phyloP scores from a whole-genome alignment of 2,329 filamentous ascomycete genomes.

The Diaporthe sp. region DNA sequence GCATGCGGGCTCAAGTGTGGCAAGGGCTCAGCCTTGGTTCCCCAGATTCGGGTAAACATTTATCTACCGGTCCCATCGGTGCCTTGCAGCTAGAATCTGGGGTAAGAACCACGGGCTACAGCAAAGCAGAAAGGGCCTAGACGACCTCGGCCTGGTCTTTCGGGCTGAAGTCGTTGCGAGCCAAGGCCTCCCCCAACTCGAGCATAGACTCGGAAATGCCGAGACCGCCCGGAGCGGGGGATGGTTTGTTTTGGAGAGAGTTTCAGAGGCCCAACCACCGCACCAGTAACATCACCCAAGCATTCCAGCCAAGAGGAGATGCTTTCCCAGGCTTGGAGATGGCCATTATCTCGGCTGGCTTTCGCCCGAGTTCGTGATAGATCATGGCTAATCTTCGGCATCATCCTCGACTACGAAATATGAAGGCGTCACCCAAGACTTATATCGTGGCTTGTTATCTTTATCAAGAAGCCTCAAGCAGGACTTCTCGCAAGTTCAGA shows the following conservation, averaged over 20 bases:
- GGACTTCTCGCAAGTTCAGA: fast-evolving
- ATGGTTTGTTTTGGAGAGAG: background rate
- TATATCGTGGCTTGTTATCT: background rate
- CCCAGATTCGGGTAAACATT: background rate
- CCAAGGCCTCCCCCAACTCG: background rate
- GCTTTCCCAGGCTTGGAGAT: background rate
- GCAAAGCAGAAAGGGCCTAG: background rate
- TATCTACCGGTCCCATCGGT: background rate
- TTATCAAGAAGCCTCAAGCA: background rate
- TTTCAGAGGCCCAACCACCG: slow-evolving; percentile 20
- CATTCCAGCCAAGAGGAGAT: background rate
- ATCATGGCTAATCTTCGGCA: slow-evolving; percentile 11
- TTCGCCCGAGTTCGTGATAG: slow-evolving; percentile 3
- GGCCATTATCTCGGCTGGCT: background rate
- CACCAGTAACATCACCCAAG: background rate
- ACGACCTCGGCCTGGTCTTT: background rate
- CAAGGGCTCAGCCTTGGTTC: background rate
- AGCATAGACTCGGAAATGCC: slow-evolving; percentile 9
- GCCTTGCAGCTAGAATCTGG: slow-evolving; percentile 7
- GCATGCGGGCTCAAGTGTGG: background rate
- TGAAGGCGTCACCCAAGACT: slow-evolving; percentile 3
- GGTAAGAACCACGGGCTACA: background rate
- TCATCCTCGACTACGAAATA: background rate
- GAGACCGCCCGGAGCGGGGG: background rate
- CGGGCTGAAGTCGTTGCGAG: slow-evolving; percentile 17